A percentile compares a stretch with the other conserved stretches of the same genome.
These are phyloP conservation scores for Acanthamoeba lenticulata DNA, from an alignment of 208 protist species.

Conservation along the genomic window DNA sequence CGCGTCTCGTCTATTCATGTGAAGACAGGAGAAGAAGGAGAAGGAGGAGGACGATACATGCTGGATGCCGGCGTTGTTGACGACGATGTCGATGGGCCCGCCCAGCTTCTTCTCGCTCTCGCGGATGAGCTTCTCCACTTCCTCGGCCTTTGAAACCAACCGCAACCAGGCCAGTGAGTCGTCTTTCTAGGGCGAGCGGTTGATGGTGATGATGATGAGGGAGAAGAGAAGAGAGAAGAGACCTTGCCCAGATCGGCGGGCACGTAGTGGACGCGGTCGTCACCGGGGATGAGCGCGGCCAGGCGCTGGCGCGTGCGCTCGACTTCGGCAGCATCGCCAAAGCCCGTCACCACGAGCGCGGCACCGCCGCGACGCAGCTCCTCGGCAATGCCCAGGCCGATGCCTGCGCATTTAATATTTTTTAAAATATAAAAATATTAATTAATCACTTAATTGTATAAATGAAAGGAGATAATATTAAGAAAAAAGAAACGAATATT, in stretches of 20 bases:
- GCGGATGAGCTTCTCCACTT: constrained; percentile 19
- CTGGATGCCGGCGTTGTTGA: constrained; percentile 63
- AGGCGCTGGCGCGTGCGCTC: constrained; percentile 1
- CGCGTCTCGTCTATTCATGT: not conserved
- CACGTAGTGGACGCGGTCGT: constrained; percentile 43
- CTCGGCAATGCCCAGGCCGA: not conserved
- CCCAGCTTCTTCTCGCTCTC: constrained; percentile 35
- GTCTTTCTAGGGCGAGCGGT: no score
- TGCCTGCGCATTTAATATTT: not conserved
- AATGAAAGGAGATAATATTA: not conserved
- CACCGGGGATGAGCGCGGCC: constrained; percentile 17
- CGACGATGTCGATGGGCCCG: constrained; percentile 33
- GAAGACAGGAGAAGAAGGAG: not conserved
- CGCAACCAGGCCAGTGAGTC: no score
- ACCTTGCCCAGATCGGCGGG: constrained; percentile 29
- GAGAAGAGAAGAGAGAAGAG: no score
- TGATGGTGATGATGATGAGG: no score
- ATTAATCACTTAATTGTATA: not conserved
- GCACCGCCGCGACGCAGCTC: constrained; percentile 19
- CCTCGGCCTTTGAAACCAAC: no score
- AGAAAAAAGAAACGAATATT: not conserved
- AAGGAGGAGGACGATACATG: not conserved
- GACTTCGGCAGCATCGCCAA: not conserved
- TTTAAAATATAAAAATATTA: not conserved
- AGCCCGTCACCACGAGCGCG: constrained; percentile 22